Percentiles rank a stretch among this genome's conserved stretches.
Conservation (phyloP, 2,329 filamentous ascomycete species). For the Saccharata proteae region DNA sequence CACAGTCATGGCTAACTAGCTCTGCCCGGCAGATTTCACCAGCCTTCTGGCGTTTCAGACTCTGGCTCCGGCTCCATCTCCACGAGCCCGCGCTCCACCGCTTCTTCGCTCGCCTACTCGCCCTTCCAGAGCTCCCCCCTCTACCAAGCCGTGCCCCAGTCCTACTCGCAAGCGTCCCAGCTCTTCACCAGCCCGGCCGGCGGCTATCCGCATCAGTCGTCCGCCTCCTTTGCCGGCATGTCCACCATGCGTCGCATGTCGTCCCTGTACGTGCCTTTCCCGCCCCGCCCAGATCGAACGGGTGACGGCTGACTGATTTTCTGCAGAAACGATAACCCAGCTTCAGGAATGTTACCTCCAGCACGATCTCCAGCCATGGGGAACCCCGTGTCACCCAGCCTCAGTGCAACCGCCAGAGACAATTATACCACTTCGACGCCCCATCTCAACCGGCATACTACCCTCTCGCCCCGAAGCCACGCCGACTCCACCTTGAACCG, state of each 20-base stretch:
- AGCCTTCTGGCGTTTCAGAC: constrained; percentile 36
- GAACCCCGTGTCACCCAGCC: constrained; percentile 29
- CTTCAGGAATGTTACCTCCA: constrained; percentile 35
- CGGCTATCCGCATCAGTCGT: constrained; percentile 22
- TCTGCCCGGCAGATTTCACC: constrained; percentile 6
- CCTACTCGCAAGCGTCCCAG: constrained; percentile 24
- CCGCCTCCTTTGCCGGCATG: constrained; percentile 21
- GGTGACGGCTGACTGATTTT: constrained; percentile 28
- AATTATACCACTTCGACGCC: constrained; percentile 32
- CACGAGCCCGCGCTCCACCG: constrained; percentile 39
- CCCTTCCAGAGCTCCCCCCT: constrained; percentile 22
- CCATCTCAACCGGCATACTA: constrained; percentile 21
- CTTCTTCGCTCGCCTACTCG: constrained; percentile 35
- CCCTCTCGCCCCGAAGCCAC: constrained; percentile 23
- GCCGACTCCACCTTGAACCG: constrained; percentile 12
- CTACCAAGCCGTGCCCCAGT: constrained; percentile 21
- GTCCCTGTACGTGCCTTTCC: constrained; percentile 31
- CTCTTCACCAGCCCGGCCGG: constrained; percentile 20
- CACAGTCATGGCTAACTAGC: constrained; percentile 7
- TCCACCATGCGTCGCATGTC: constrained; percentile 20
- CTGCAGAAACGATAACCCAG: constrained; percentile 33
- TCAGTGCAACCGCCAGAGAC: constrained; percentile 29
- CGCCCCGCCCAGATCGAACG: constrained; percentile 12
- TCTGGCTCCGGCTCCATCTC: constrained; percentile 44
- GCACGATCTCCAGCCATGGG: constrained; percentile 28